phyloP scores from a whole-genome alignment of 78 protist genomes.

The Pigoraptor vietnamica region DNA sequence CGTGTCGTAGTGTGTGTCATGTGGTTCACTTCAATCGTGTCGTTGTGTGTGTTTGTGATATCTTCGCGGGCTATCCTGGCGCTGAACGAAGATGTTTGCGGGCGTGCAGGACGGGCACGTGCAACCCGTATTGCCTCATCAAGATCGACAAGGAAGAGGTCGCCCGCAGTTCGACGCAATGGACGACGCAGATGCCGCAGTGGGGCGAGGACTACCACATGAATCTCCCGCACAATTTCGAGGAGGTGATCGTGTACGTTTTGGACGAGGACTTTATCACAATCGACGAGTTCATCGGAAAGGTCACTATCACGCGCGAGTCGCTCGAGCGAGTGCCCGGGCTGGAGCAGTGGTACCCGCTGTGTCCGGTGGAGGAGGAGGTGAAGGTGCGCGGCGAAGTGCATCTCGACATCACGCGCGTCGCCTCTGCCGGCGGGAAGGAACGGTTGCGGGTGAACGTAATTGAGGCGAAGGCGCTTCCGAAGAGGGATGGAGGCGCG shows the following conservation, averaged over 20 bases:
- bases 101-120: neutral
- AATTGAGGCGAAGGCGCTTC: neutral
- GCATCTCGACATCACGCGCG: neutral
- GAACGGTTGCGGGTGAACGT: neutral
- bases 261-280: neutral
- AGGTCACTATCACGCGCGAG: neutral
- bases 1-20: neutral
- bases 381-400: neutral
- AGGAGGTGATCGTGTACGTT: neutral
- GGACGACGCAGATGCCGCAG: neutral
- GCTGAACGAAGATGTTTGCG: too few relatives aligned
- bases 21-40: neutral
- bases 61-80: too few relatives aligned
- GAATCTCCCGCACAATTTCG: neutral
- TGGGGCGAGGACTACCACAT: neutral
- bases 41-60: neutral
- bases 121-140: neutral
- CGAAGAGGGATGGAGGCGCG: neutral
- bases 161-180: neutral
- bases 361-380: neutral
- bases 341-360: neutral
- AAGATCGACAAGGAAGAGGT: neutral
- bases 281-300: neutral
- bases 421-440: neutral
- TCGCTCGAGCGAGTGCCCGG: neutral